phyloP scores from a whole-genome alignment of 371 early-diverging fungal species.

The Coemansia sp. region DNA sequence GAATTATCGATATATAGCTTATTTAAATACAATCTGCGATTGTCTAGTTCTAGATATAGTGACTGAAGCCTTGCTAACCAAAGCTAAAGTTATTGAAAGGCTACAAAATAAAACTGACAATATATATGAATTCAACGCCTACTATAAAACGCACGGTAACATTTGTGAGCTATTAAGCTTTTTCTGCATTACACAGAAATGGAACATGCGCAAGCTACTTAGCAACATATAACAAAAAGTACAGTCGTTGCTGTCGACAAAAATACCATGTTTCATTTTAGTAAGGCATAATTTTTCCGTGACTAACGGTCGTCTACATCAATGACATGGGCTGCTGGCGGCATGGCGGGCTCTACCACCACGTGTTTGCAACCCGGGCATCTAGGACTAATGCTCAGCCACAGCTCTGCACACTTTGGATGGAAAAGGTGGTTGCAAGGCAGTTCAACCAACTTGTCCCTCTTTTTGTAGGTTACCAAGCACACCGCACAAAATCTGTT shows the following conservation, averaged over 20 bases:
- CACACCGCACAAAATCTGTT: slow-evolving; percentile 60
- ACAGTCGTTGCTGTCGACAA: too few species aligned
- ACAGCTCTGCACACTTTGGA: slow-evolving; percentile 63
- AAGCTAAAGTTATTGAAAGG: too few species aligned
- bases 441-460: slow-evolving; percentile 56
- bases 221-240: too few species aligned
- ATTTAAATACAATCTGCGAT: not conserved
- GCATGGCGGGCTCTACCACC: too few species aligned
- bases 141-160: not conserved
- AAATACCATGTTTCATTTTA: too few species aligned
- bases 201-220: too few species aligned
- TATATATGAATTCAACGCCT: not conserved
- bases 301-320: too few species aligned
- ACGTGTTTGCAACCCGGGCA: slow-evolving; percentile 50
- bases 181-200: too few species aligned
- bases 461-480: slow-evolving; percentile 56
- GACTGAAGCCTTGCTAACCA: too few species aligned
- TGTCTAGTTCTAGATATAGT: not conserved
- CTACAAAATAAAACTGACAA: not conserved
- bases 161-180: too few species aligned
- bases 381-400: slow-evolving; percentile 54
- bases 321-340: too few species aligned
- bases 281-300: too few species aligned
- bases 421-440: slow-evolving; percentile 70
- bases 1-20: not conserved